Conservation (phyloP, 768 basidiomycete genomes). For the Infundibulicybe gibba region DNA sequence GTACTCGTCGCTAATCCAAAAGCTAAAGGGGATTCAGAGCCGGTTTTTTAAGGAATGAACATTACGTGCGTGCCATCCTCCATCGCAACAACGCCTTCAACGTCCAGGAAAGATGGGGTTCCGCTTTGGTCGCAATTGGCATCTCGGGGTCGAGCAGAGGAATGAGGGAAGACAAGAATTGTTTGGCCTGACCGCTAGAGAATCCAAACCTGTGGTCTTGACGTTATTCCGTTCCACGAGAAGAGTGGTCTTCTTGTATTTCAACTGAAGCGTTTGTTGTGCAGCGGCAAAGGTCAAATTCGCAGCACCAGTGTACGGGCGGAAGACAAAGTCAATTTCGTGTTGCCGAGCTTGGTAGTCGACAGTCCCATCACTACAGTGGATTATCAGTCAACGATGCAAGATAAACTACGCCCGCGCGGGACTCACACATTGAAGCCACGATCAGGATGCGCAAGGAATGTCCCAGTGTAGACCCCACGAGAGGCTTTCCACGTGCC, state of each 20-base stretch:
- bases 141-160: slow-evolving; percentile 38
- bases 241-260: slow-evolving; percentile 46
- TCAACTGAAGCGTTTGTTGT: slow-evolving; percentile 45
- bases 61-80: slow-evolving; percentile 50
- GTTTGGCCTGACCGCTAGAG: slow-evolving; percentile 38
- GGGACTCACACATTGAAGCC: slow-evolving; percentile 37
- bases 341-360: slow-evolving; percentile 68
- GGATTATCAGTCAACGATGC: background rate
- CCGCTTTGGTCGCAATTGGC: slow-evolving; percentile 37
- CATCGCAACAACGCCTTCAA: slow-evolving; percentile 56
- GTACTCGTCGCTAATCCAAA: slow-evolving; percentile 69
- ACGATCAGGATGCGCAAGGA: slow-evolving; percentile 50
- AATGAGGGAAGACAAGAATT: slow-evolving; percentile 21
- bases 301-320: slow-evolving; percentile 46
- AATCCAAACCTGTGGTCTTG: slow-evolving; percentile 56
- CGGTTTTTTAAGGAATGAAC: background rate
- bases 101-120: slow-evolving; percentile 51
- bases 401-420: background rate
- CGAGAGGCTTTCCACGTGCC: slow-evolving; percentile 36
- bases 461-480: slow-evolving; percentile 39
- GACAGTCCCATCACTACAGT: slow-evolving; percentile 42
- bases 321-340: slow-evolving; percentile 51
- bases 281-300: slow-evolving; percentile 47
- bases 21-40: slow-evolving; percentile 25
- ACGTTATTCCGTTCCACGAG: slow-evolving; percentile 42